Conservation (phyloP, 2,329 filamentous ascomycete genomes). For the Pyrenophora tritici-repentis region DNA sequence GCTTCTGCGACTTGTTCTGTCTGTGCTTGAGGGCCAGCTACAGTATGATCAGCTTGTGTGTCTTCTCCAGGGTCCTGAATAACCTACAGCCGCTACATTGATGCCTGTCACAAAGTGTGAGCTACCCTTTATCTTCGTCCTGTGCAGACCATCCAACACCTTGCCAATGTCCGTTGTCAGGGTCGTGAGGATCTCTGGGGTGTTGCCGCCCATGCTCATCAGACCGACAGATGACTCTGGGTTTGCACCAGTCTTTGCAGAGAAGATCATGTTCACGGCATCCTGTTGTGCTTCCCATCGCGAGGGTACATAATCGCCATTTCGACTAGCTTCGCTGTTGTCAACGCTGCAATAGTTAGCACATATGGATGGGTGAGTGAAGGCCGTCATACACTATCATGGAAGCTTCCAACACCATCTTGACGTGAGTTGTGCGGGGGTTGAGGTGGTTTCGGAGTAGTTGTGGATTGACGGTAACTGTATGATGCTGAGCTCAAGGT, state of each 20-base stretch:
- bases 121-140: slow-evolving; percentile 80
- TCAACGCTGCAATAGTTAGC: slow-evolving; percentile 68
- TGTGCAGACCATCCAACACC: slow-evolving; percentile 86
- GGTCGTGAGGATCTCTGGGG: slow-evolving; percentile 95
- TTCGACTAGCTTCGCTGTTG: slow-evolving; percentile 98
- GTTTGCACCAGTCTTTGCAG: slow-evolving; percentile 91
- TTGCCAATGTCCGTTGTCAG: slow-evolving; percentile 96
- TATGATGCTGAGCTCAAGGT: slow-evolving; percentile 29
- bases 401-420: slow-evolving; percentile 97
- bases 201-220: slow-evolving; percentile 98
- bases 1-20: slow-evolving; percentile 94
- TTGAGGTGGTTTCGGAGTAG: slow-evolving; percentile 8
- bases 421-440: slow-evolving; percentile 51
- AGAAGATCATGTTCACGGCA: slow-evolving; percentile 92
- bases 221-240: slow-evolving; percentile 96
- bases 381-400: slow-evolving; percentile 76
- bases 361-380: slow-evolving; percentile 22
- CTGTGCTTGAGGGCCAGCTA: slow-evolving; percentile 96
- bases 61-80: slow-evolving; percentile 65
- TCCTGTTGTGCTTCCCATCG: slow-evolving; percentile 96
- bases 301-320: slow-evolving; percentile 89
- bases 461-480: slow-evolving; percentile 19
- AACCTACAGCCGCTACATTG: slow-evolving; percentile 86
- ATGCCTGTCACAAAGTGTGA: slow-evolving; percentile 91
- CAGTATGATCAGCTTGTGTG: slow-evolving; percentile 58